Base-by-base conservation (phyloP, 208 protist genomes). In the Trypanosoma congolense region DNA sequence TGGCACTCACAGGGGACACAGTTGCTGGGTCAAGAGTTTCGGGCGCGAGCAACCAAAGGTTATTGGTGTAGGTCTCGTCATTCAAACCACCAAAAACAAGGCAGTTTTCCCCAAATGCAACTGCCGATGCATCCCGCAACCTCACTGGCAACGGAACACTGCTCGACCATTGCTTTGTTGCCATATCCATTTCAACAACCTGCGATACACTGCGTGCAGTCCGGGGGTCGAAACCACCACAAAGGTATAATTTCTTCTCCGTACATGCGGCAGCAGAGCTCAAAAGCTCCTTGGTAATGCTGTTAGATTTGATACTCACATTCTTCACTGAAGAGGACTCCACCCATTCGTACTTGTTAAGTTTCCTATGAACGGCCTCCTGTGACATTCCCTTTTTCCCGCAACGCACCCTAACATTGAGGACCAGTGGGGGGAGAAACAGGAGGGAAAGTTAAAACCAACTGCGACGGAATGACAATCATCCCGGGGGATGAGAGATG, bases 51-150 rank as follows among this genome's bases (percentile, higher is more conserved):
- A 77, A n/a, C 64, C 65, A 77, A 16, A 77, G 46, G 12, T 71
- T 69, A n/a, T 64, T 44, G 35, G 49, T 57, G 29, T 69, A 71
- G 0, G 33, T 38, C 18, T 66, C 65, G 22, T 63, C 70, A 65
- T 77, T 65, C 57, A 57, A 69, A 19, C 70, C 70, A 42, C 70
- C 70, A 56, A 64, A 77, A 6, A 73, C 26, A 66, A 77, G 3
- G 47, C 63, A 77, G 26, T 54, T 64, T 3, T 73, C 65, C 10
- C 63, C 70, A 64, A 64, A 73, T 3, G 70, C 70, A 38, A 73
- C 59, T 40, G 65, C 65, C 29, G 52, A 19, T 2, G 58, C 65
- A 35, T 70, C 43, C 41, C 70, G 55, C 18, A 72, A 30, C 28
- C 26, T 62, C 35, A 69, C 64, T 18, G 70, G 70, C 12, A 77